Base-by-base conservation (phyloP, 495 filamentous ascomycete genomes). In the Xylaria grammica region DNA sequence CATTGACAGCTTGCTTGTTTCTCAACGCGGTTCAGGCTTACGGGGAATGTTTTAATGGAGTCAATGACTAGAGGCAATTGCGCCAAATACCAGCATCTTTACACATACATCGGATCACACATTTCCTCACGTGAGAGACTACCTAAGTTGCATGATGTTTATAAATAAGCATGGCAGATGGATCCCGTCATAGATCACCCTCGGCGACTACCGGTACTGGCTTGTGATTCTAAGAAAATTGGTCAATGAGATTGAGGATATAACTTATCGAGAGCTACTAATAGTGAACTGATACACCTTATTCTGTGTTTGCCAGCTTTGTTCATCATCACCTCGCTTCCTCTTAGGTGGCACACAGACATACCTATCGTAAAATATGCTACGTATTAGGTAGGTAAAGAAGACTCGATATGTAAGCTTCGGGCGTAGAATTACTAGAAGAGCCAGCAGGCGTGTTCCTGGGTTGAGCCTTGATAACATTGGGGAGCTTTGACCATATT, bases 1-100 rank as follows among this genome's bases (percentile, higher is more conserved):
- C 60, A 65, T 66, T 69, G 67, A 65, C 69, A 62, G 65, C 65
- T 65, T 72, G 55, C 67, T 69, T 66, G 57, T 68, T 72, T 64
- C 67, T 60, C 48, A 45, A 67, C 65, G 63, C 65, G 65, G 65
- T 60, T 67, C 69, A 70, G 71, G 69, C 71, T 69, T 74, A 72
- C 62, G 61, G 69, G 69, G 65, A 65, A 65, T 68, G 67, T 62
- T 72, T 74, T 67, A 65, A 72, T 68, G 72, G 72, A 73, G 69
- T 74, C 69, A 63, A 72, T 65, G 72, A 67, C 69, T 74, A 74
- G 72, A 72, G 69, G 72, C 72, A 68, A 68, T 67, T 38, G 36
- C 63, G 68, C 65, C 60, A 72, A 65, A 72, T 69, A 67, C 65
- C 67, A 71, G 51, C 38, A 9, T 42, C 48, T 52, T 51, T 56